These are phyloP conservation scores for Ogataea corticis DNA, from an alignment of 805 yeast species.

Conservation along the genomic window DNA sequence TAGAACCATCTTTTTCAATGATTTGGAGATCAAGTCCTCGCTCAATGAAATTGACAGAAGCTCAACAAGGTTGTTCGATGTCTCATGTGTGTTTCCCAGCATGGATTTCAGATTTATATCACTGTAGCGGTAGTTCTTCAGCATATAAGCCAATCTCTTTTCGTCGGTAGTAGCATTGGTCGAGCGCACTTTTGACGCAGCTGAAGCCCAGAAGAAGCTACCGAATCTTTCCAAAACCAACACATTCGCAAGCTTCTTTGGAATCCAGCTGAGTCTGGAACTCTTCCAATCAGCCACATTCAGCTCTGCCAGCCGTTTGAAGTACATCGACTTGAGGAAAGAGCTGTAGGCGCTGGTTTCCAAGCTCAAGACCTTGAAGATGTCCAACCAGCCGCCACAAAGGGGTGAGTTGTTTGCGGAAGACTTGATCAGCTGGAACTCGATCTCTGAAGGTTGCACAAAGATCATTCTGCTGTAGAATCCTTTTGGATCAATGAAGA, in stretches of 20 bases:
- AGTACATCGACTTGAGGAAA: slow-evolving; percentile 26
- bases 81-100: not conserved
- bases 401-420: not conserved
- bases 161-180: not conserved
- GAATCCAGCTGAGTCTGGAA: slow-evolving; percentile 6
- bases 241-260: slow-evolving; percentile 7
- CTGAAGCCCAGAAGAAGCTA: slow-evolving; percentile 18
- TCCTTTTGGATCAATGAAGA: slow-evolving; percentile 18
- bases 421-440: slow-evolving; percentile 15
- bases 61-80: slow-evolving; percentile 12
- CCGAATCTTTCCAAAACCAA: slow-evolving; percentile 23
- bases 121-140: slow-evolving; percentile 15
- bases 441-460: slow-evolving; percentile 16
- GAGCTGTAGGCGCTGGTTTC: slow-evolving; percentile 11
- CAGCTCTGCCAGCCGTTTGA: slow-evolving; percentile 20
- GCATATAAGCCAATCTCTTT: slow-evolving; percentile 9
- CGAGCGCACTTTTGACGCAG: slow-evolving; percentile 4
- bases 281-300: not conserved
- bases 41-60: slow-evolving; percentile 14
- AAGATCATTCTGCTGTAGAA: slow-evolving; percentile 13
- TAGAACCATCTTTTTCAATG: slow-evolving; percentile 21
- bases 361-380: slow-evolving; percentile 13
- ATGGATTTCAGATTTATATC: slow-evolving; percentile 12
- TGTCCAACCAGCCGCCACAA: slow-evolving; percentile 1
- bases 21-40: slow-evolving; percentile 12